Evolutionary conservation across 208 protist genomes (phyloP), one percentile per base, ranked within the genome.

Genomic region (Angomonas ambiguus): DNA sequence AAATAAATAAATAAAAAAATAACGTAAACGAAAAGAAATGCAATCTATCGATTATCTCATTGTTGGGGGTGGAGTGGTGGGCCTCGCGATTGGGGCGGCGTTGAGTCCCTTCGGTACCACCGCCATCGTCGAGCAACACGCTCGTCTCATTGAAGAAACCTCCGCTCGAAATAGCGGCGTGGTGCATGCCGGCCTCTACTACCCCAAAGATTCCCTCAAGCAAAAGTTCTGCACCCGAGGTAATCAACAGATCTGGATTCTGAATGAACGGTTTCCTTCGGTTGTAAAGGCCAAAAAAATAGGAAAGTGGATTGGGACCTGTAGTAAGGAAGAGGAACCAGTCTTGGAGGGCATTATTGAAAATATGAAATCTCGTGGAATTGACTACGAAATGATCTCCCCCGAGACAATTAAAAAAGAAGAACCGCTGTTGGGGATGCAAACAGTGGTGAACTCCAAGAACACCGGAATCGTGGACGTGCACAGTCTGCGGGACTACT

Each of bases 111-210:
- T 77, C 56, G 76, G 67, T 27, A 70, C 49, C 24, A 74, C 72
- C 18, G 68, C 77, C 0, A 61, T 89, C 16, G 53, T 83, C 4
- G 73, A 85, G 65, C 60, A 66, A 1, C 72, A 65, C 49, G 0
- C 32, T 0, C 30, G 34, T 0, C 61, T 85, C 8, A 79, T 80
- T 10, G 58, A 79, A 11, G 73, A 88, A 30, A 85, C 76, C 28
- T 73, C 65, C 1, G 71, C 73, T 1, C 69, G 73, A 13, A 85
- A 84, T 65, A 79, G 72, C 62, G 67, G 77, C 25, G 79, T 88
- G 30, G 72, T 88, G 2, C 74, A 85, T 60, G 76, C 70, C 13
- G 77, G 79, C 11, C 62, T 89, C 28, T 86, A 82, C 67, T 89
- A 82, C 64, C 76, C 72, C 10, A 61, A 42, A 0, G 34, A 76